Conservation (phyloP, 495 filamentous ascomycete genomes). For the Chaetomium tenue region DNA sequence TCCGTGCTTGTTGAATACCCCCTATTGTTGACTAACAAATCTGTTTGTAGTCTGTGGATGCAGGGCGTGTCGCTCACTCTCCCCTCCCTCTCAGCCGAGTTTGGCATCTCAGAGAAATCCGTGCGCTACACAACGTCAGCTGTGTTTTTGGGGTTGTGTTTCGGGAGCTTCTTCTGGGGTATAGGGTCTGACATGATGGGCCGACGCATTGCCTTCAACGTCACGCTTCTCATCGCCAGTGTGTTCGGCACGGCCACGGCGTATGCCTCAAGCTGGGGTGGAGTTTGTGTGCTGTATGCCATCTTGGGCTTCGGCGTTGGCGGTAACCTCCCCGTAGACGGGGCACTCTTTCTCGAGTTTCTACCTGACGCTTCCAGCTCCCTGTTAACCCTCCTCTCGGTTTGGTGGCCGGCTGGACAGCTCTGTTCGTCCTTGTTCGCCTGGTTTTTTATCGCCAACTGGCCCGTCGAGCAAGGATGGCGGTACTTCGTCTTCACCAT, state of each 20-base stretch:
- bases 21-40: constrained; percentile 6
- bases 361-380: constrained; percentile 74
- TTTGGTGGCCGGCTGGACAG: constrained; percentile 80
- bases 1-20: neutral
- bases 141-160: constrained; percentile 59
- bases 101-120: constrained; percentile 53
- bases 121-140: constrained; percentile 55
- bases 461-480: constrained; percentile 74
- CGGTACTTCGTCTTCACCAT: constrained; percentile 69
- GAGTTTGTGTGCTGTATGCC: constrained; percentile 56
- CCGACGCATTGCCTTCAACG: constrained; percentile 73
- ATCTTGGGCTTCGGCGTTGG: constrained; percentile 55
- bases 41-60: constrained; percentile 47
- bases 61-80: constrained; percentile 72
- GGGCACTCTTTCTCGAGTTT: constrained; percentile 77
- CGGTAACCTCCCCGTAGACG: constrained; percentile 79
- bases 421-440: constrained; percentile 68
- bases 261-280: constrained; percentile 64
- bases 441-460: constrained; percentile 74
- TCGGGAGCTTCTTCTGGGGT: constrained; percentile 79
- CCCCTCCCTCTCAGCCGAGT: constrained; percentile 66
- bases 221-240: constrained; percentile 66
- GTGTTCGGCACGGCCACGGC: constrained; percentile 71
- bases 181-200: constrained; percentile 72
- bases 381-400: constrained; percentile 69